phyloP scores from a whole-genome alignment of 2,329 filamentous ascomycete species.

The Ceratocystis alfenasii region DNA sequence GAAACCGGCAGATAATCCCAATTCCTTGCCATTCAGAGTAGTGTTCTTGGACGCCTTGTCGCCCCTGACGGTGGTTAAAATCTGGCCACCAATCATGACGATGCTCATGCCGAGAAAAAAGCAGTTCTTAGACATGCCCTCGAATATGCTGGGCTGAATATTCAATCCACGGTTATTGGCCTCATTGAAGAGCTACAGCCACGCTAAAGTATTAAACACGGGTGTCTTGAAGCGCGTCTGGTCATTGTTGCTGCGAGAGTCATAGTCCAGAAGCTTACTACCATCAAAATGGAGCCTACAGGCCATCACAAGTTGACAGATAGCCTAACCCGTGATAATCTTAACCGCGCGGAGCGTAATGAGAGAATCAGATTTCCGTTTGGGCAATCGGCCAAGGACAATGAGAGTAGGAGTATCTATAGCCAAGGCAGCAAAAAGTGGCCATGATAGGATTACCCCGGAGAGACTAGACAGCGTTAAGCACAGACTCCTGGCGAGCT shows the following conservation, averaged over 20 bases:
- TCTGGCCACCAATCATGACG: constrained; percentile 72
- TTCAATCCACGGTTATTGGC: constrained; percentile 76
- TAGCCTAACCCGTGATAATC: constrained; percentile 50
- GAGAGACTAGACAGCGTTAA: constrained; percentile 48
- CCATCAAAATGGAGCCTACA: constrained; percentile 52
- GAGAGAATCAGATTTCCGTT: constrained; percentile 55
- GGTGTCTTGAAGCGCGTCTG: constrained; percentile 43
- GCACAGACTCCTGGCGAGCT: constrained; percentile 34
- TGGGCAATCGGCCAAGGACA: constrained; percentile 35
- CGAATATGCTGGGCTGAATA: constrained; percentile 79
- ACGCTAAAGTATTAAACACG: constrained; percentile 59
- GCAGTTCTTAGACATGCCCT: constrained; percentile 63
- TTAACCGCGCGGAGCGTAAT: constrained; percentile 61
- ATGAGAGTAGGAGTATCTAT: constrained; percentile 30
- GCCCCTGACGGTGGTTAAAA: constrained; percentile 75
- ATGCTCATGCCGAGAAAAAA: constrained; percentile 73
- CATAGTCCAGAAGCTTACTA: constrained; percentile 41
- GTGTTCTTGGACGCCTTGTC: constrained; percentile 60
- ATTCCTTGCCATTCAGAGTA: constrained; percentile 56
- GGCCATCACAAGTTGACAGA: constrained; percentile 48
- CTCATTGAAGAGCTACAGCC: constrained; percentile 69
- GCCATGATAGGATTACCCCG: constrained; percentile 57
- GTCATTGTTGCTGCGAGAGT: constrained; percentile 30
- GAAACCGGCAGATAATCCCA: constrained; percentile 70
- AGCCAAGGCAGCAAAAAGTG: constrained; percentile 42